Base-by-base conservation (phyloP, 208 protist species). In the Crithidia brevicula region DNA sequence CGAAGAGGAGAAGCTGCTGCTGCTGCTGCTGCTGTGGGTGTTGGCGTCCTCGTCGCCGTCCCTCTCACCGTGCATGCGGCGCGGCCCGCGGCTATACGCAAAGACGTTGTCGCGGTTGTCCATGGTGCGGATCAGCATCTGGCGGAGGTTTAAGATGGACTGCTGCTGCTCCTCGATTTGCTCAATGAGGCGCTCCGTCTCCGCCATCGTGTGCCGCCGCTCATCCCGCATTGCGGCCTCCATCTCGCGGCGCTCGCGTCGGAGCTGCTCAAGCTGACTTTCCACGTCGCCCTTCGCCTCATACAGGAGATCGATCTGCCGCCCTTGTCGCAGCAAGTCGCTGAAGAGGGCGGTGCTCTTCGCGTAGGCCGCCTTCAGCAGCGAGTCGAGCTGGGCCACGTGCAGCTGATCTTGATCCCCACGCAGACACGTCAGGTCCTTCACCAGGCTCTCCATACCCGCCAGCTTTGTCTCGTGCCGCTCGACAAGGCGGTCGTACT, bases 281-380 rank as follows among this genome's bases (percentile, higher is more conserved):
- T 94, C 88, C 22, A 93, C 57, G 28, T 71, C 54, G 0, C 68
- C 58, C 51, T 92, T 94, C 28, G 69, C 77, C 1, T 86, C 79
- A 65, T 89, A 86, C 10, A 96, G 76, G 20, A 85, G 46, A 63
- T 94, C 78, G 30, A 94, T 83, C 58, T 94, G 88, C 5, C 77
- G 70, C 3, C 86, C 77, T 52, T 96, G 91, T 30, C 85, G 86
- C 46, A 94, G 58, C 47, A 96, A 31, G 63, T 96, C 91, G 61
- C 79, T 82, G 70, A 96, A 92, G 51, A 96, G 82, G 6, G 87
- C 77, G 16, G 88, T 88, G 75, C 82, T 96, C 71, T 96, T 96
- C 7, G 84, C 28, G 63, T 96, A 96, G 25, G 88, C 64, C 10
- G 91, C 91, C 64, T 87, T 91, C 43, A 96, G 64, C 16, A 96